Base-by-base conservation (phyloP, 2,329 filamentous ascomycete genomes). In the Chaetothyriales sp. region DNA sequence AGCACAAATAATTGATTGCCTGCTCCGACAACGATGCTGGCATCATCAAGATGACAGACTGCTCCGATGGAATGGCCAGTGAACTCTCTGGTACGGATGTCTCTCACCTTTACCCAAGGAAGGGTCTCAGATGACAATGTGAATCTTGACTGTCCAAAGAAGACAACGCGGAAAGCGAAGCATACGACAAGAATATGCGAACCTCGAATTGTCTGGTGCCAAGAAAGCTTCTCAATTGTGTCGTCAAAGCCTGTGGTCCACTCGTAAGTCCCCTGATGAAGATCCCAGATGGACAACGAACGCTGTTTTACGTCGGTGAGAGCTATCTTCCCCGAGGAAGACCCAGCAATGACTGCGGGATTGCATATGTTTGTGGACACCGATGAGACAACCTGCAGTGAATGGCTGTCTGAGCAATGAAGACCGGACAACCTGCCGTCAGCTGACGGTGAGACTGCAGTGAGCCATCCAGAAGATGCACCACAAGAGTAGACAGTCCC, bases 161-260 rank as follows among this genome's bases (percentile, higher is more conserved):
- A 74, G 28, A 94, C 69, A 4, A 95, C 83, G 52, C 85, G 81
- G 58, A 89, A 86, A n/a, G 84, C 83, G 63, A 95, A 95, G 0
- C 89, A 89, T n/a, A 95, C 86, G 1, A 89, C 87, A 18, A 95
- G 73, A 51, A 95, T 89, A 1, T 86, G 90, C 63, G 95, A 88
- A 47, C 81, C 82, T 65, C 94, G 87, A 0, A 88, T 88, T 0
- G 89, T 95, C 2, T 86, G 90, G 0, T 89, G 90, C 90, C 90
- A 95, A 66, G 95, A 89, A 10, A 95, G 77, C 66, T 95, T 89
- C 56, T 84, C 81, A 43, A 95, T 88, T 5, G 76, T 77, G 60
- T 92, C 85, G 54, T 40, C 33, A 40, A 40, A 40, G 4, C 10
- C 15, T 5, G 33, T 40, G 33, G 86, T 78, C 62, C 86, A 89